Evolutionary conservation across 2,329 filamentous ascomycete genomes (phyloP).

Genomic region (Sclerotinia minor): DNA sequence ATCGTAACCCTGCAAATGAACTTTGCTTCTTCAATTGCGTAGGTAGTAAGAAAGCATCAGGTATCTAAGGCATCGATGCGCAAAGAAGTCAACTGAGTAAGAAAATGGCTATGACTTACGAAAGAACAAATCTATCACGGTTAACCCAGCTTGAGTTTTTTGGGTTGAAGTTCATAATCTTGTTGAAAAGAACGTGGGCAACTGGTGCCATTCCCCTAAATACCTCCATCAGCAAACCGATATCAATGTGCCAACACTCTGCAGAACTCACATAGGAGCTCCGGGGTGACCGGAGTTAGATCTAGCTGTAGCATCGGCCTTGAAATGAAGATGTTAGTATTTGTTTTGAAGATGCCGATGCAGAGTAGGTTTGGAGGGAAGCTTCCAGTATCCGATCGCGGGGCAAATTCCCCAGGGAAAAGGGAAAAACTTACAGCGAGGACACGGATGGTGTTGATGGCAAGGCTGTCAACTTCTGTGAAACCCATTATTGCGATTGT

Average conservation of each 20-base stretch:
- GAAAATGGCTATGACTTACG: conserved; percentile 62
- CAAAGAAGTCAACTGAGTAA: neutral
- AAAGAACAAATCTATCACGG: conserved; percentile 97
- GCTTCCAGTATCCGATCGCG: conserved; percentile 40
- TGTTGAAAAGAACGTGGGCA: conserved; percentile 96
- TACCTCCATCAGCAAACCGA: conserved; percentile 10
- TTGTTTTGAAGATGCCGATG: conserved; percentile 22
- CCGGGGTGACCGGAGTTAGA: conserved; percentile 98
- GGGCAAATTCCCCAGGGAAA: conserved; percentile 38
- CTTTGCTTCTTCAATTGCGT: neutral
- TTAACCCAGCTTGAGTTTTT: conserved; percentile 98
- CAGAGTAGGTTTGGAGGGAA: conserved; percentile 32
- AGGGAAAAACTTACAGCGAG: conserved; percentile 74
- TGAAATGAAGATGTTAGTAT: conserved; percentile 34
- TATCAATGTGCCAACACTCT: neutral
- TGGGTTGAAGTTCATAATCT: conserved; percentile 99
- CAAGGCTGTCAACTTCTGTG: conserved; percentile 81
- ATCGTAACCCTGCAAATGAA: too few species aligned
- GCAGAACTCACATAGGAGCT: conserved; percentile 78
- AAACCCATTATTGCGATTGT: conserved; percentile 67
- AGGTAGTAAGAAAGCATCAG: neutral
- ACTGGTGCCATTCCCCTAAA: conserved; percentile 81
- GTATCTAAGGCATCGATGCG: neutral
- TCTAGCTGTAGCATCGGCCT: conserved; percentile 96
- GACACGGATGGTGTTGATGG: conserved; percentile 97